Evolutionary conservation across 306 rosid genomes (phyloP), one percentile per base, ranked within the genome.

Genomic region (Lathyrus sativus): DNA sequence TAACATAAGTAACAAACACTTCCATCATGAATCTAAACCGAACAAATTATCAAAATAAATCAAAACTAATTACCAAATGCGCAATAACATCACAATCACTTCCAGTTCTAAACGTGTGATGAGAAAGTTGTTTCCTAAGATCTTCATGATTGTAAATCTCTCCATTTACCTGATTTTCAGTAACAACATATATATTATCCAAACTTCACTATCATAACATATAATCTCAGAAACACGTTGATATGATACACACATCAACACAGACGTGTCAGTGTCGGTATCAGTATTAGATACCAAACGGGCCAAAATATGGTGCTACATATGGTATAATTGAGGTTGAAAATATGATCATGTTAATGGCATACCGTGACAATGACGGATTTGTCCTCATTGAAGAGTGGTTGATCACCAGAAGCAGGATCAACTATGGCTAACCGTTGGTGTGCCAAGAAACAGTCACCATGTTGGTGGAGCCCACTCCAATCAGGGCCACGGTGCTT

Each of bases 331-430:
- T 24, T 43, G 51, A 42, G 24, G 18, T 22, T 4, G 0, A 51
- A n/a, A 0, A 33, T 1, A 19, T 19, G 22, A 19, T 19, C 22
- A 19, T 19, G 22, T 19, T 19, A 19, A 19, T 19, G 22, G 22
- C 22, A 1, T 1, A 95, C 99, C 83, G 97, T 90, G 79, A 95
- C 96, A 42, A 73, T 84, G 44, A 91, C 63, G 24, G 96, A 71
- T 72, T 90, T 76, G 86, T 95, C 97, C 29, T 87, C 99, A 29
- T 90, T 95, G n/a, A 78, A 95, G 42, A 95, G 97, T 49, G 99
- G 99, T 74, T 95, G 99, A 86, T 95, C 99, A 11, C 99, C 99
- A 48, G 99, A 95, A 53, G 99, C 96, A 61, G 97, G 99, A 80
- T 88, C 99, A 68, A 95, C 84, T 33, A 95, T 85, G 41, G 97